Evolutionary conservation across 2,329 filamentous ascomycete species (phyloP).

Genomic region (Coniochaeta sp.): DNA sequence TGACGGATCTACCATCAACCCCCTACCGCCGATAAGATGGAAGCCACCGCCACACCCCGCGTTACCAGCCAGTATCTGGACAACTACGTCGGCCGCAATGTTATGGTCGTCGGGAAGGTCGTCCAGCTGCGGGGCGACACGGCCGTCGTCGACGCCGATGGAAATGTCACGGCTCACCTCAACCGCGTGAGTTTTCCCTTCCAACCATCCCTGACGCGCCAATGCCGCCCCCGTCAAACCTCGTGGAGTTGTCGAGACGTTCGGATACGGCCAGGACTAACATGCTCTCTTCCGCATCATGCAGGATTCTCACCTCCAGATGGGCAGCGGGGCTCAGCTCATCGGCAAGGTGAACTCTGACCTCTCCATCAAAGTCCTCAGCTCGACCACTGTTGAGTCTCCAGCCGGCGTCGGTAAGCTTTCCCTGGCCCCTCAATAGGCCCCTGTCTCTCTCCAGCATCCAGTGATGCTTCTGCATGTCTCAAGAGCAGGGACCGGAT

Average conservation of each 20-base stretch:
- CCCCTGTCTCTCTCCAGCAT: neutral
- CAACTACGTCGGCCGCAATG: constrained; percentile 64
- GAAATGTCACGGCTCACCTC: constrained; percentile 66
- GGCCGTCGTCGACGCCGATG: constrained; percentile 74
- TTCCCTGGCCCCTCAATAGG: constrained; percentile 6
- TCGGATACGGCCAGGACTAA: neutral
- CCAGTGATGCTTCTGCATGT: neutral
- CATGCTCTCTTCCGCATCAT: neutral
- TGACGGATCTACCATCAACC: too few species aligned
- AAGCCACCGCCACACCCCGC: constrained; percentile 68
- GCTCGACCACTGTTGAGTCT: constrained; percentile 64
- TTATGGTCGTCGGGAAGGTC: constrained; percentile 83
- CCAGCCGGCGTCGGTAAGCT: constrained; percentile 57
- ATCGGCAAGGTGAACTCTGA: constrained; percentile 76
- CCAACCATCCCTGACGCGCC: too few species aligned
- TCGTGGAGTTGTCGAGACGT: neutral
- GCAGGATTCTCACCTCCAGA: constrained; percentile 63
- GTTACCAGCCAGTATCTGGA: constrained; percentile 76
- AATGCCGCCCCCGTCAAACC: too few species aligned
- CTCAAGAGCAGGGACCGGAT: neutral
- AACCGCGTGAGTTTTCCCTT: constrained; percentile 53
- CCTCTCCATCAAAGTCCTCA: constrained; percentile 63
- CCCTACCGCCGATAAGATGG: too few species aligned
- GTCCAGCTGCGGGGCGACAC: constrained; percentile 73
- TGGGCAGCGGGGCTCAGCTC: constrained; percentile 66